Conservation (phyloP, 1,284 basidiomycete species). For the Psilocybe mexicana region DNA sequence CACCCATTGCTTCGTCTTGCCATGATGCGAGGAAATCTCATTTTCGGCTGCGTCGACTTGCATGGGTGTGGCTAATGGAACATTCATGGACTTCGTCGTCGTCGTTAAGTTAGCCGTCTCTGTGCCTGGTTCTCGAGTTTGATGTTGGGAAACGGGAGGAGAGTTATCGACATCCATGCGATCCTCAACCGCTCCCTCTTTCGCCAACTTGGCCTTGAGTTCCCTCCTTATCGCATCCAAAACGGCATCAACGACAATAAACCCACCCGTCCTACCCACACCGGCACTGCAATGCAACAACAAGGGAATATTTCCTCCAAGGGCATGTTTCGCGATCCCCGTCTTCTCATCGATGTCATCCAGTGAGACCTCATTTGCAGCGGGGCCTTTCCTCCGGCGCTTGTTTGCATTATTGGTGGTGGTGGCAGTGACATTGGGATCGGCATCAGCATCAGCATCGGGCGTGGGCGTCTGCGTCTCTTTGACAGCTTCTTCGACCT, state of each 20-base stretch:
- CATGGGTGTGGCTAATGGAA: slow-evolving; percentile 28
- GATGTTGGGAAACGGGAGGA: neutral
- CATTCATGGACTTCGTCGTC: slow-evolving; percentile 19
- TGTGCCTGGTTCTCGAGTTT: neutral
- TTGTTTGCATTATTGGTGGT: neutral
- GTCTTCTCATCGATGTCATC: slow-evolving; percentile 43
- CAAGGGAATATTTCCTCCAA: slow-evolving; percentile 50
- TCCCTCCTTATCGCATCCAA: slow-evolving; percentile 77
- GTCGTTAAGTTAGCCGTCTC: slow-evolving; percentile 2
- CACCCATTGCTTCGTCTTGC: slow-evolving; percentile 34
- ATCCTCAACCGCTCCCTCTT: slow-evolving; percentile 7
- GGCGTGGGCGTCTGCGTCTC: slow-evolving; percentile 32
- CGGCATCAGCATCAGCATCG: too few species aligned
- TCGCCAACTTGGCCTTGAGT: slow-evolving; percentile 35
- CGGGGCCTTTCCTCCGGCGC: slow-evolving; percentile 1
- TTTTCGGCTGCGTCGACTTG: slow-evolving; percentile 25
- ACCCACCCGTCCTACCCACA: slow-evolving; percentile 90
- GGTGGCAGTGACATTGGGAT: too few species aligned
- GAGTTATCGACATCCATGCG: slow-evolving; percentile 22
- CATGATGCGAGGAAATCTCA: slow-evolving; percentile 3
- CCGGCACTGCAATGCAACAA: slow-evolving; percentile 87
- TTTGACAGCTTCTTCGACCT: slow-evolving; percentile 52
- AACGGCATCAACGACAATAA: slow-evolving; percentile 86
- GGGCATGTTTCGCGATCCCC: slow-evolving; percentile 51
- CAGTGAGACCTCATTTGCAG: slow-evolving; percentile 7